A percentile compares a stretch with the other conserved stretches of the same genome.
Conservation (phyloP, 345 rosid genomes). For the Salix udensis region DNA sequence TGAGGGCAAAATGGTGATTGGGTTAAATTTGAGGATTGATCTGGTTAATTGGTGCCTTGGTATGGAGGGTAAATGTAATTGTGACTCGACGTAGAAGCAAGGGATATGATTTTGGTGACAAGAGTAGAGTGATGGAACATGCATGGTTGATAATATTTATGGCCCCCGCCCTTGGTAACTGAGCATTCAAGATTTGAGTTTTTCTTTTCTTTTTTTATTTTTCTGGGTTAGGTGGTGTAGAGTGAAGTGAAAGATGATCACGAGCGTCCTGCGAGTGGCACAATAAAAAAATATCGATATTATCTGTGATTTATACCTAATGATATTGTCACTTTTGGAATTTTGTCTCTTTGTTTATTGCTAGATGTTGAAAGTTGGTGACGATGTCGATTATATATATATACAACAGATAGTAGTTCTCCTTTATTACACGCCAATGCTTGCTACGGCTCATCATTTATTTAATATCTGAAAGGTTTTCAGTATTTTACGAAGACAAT, state of each 20-base stretch:
- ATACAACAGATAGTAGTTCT: background rate
- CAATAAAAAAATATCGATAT: background rate
- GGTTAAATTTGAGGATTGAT: background rate
- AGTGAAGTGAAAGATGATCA: constrained; percentile 28
- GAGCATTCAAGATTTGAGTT: background rate
- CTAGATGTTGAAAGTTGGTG: background rate
- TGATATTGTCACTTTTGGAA: background rate
- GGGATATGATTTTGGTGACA: background rate
- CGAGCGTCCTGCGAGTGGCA: constrained; percentile 45
- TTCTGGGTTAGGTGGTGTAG: background rate
- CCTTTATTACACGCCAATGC: background rate
- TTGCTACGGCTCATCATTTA: too few relatives aligned
- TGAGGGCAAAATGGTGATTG: constrained; percentile 3
- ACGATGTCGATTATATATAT: background rate
- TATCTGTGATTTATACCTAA: background rate
- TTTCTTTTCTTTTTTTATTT: background rate
- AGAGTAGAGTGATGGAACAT: constrained; percentile 13
- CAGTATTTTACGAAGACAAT: background rate
- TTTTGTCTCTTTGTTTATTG: constrained; percentile 8
- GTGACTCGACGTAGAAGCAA: background rate
- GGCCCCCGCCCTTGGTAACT: background rate
- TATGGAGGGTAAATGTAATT: background rate
- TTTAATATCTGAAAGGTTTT: too few relatives aligned
- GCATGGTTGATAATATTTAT: constrained; percentile 5
- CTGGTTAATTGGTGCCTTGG: background rate